Evolutionary conservation across 371 early-diverging fungal species (phyloP).

Genomic region (Nematocida sp.): DNA sequence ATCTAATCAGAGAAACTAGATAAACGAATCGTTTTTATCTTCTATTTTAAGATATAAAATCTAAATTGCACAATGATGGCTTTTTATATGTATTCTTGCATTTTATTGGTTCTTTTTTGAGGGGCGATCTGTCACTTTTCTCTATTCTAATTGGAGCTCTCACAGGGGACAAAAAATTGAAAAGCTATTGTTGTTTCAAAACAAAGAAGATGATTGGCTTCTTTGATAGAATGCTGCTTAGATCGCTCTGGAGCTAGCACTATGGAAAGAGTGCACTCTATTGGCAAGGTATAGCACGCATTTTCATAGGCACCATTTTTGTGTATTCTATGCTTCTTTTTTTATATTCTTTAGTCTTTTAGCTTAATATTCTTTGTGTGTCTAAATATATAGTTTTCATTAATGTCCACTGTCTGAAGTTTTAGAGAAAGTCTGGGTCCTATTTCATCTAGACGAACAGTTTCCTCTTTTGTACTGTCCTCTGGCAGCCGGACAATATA

Average conservation of each 20-base stretch:
- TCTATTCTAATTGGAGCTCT: too few species aligned
- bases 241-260: too few species aligned
- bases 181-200: too few species aligned
- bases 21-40: not conserved
- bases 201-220: too few species aligned
- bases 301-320: too few species aligned
- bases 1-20: not conserved
- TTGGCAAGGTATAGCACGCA: too few species aligned
- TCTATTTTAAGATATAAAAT: not conserved
- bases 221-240: too few species aligned
- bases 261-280: too few species aligned
- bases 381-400: conserved; percentile 50
- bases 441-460: conserved; percentile 54
- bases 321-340: not conserved
- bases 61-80: not conserved
- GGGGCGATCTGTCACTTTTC: too few species aligned
- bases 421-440: conserved; percentile 54
- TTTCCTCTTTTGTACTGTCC: conserved; percentile 22
- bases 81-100: not conserved
- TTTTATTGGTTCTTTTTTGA: not conserved
- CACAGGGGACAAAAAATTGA: too few species aligned
- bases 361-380: conserved; percentile 57
- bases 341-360: conserved; percentile 34
- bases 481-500: conserved; percentile 52
- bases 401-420: conserved; percentile 49